These are phyloP conservation scores for Dorcoceras hygrometricum DNA, from an alignment of 257 asterid species.

Conservation along the genomic window DNA sequence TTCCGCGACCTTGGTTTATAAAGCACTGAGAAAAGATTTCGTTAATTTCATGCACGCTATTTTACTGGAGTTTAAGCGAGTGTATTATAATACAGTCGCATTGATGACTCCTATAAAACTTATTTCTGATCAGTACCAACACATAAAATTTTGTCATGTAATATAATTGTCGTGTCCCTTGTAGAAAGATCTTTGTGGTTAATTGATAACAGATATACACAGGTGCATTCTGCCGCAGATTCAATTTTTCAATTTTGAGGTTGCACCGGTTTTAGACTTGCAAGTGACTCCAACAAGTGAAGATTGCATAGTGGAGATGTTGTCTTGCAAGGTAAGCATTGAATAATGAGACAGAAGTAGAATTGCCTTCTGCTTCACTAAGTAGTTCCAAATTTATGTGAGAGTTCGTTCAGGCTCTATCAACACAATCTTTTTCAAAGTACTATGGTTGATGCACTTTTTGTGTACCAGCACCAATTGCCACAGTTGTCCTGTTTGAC, in stretches of 20 bases:
- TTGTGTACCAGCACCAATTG: neutral
- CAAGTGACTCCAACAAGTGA: slow-evolving; percentile 55
- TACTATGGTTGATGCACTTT: neutral
- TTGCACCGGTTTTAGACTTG: slow-evolving; percentile 75
- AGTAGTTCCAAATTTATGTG: neutral
- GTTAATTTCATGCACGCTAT: neutral
- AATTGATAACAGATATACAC: slow-evolving; percentile 30
- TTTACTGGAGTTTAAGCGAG: neutral
- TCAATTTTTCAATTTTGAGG: slow-evolving; percentile 72
- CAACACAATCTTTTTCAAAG: neutral
- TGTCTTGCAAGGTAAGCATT: slow-evolving; percentile 73
- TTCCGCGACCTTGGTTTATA: neutral
- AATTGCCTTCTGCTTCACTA: neutral
- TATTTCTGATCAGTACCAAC: neutral
- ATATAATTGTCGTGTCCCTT: neutral
- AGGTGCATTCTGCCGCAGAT: slow-evolving; percentile 81
- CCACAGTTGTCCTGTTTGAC: neutral
- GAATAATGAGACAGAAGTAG: slow-evolving; percentile 7
- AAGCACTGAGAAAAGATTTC: neutral
- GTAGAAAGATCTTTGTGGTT: slow-evolving; percentile 9
- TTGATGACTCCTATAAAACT: neutral
- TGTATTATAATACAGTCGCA: too few species aligned
- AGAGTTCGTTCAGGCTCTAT: neutral
- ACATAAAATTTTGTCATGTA: neutral
- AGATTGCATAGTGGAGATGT: slow-evolving; percentile 66